These are phyloP conservation scores for Setomelanomma holmii DNA, from an alignment of 2,329 filamentous ascomycete genomes.

Conservation along the genomic window DNA sequence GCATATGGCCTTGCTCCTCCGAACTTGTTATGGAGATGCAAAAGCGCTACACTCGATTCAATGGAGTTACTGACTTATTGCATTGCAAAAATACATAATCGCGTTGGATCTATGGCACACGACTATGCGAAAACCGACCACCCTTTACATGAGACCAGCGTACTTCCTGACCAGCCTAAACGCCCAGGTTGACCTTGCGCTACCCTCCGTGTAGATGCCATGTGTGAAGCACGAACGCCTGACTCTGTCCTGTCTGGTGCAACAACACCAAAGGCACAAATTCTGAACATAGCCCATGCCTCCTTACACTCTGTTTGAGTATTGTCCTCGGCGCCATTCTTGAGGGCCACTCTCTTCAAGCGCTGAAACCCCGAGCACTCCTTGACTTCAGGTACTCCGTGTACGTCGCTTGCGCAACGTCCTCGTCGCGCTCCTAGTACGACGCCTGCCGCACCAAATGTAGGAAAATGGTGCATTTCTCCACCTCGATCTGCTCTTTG, in stretches of 20 bases:
- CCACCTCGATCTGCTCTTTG: constrained; percentile 71
- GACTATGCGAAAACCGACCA: background rate
- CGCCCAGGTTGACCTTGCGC: no score
- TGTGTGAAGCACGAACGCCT: background rate
- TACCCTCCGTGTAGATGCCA: background rate
- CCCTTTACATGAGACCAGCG: background rate
- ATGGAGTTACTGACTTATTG: background rate
- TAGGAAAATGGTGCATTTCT: constrained; percentile 78
- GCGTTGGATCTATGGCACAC: background rate
- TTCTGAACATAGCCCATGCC: no score
- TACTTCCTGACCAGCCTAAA: background rate
- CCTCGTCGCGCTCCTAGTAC: constrained; percentile 17
- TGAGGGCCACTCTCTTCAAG: no score
- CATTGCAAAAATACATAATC: background rate
- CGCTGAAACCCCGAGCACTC: background rate
- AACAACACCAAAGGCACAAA: background rate
- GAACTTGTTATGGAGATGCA: no score
- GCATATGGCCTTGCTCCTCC: no score
- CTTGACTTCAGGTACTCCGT: background rate
- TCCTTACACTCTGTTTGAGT: background rate
- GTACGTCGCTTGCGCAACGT: background rate
- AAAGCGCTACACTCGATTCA: background rate
- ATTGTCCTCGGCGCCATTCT: no score
- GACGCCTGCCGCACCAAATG: constrained; percentile 64
- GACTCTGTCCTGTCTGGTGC: background rate